Evolutionary conservation across 1,139 yeast genomes (phyloP).

Genomic region (Kodamaea plutei): DNA sequence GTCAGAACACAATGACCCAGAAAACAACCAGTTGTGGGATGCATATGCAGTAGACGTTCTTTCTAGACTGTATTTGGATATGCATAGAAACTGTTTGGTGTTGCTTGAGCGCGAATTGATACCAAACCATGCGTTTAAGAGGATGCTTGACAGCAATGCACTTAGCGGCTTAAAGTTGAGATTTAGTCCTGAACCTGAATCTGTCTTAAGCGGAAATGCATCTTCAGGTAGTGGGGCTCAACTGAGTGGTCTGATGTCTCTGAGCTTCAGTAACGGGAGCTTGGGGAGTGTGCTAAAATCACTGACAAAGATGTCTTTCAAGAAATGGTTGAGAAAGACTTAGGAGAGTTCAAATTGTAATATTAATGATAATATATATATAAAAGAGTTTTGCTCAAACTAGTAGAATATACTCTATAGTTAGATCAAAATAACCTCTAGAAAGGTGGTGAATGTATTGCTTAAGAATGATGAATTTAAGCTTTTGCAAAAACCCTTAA

Average conservation of each 20-base stretch:
- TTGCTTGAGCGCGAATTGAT: conserved; percentile 18
- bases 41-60: conserved; percentile 25
- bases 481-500: no score
- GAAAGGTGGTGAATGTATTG: no score
- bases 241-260: conserved; percentile 12
- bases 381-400: no score
- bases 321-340: conserved; percentile 31
- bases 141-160: conserved; percentile 21
- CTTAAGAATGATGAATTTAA: no score
- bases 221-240: conserved; percentile 4
- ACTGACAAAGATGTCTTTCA: conserved; percentile 31
- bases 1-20: not conserved
- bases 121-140: conserved; percentile 14
- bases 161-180: conserved; percentile 31
- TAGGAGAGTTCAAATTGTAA: no score
- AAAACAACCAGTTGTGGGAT: conserved; percentile 12
- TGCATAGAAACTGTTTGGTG: conserved; percentile 30
- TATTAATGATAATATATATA: no score
- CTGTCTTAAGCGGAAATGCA: conserved; percentile 2
- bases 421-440: no score
- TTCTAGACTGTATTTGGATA: conserved; percentile 30
- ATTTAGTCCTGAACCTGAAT: conserved; percentile 15
- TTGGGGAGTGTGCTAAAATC: conserved; percentile 21
- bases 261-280: conserved; percentile 24
- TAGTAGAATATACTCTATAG: no score